Evolutionary conservation across 768 basidiomycete genomes (phyloP).

Genomic region (Cystofilobasidium ferigula): DNA sequence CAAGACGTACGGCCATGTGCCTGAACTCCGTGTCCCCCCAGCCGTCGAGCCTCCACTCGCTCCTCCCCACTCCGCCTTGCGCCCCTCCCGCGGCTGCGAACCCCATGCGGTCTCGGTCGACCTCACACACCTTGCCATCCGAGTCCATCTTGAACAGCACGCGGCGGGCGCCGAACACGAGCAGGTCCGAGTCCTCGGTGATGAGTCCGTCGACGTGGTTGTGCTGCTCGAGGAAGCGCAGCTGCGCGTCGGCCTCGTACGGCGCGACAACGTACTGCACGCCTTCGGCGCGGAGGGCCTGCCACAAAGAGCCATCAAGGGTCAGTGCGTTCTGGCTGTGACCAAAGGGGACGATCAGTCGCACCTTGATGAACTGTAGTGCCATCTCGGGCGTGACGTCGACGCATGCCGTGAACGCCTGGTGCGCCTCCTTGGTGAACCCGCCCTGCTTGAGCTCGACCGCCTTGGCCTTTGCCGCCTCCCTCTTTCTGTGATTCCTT

Average conservation of each 20-base stretch:
- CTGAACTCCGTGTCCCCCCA: slow-evolving; percentile 88
- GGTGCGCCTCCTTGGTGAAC: slow-evolving; percentile 66
- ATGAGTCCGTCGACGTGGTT: slow-evolving; percentile 81
- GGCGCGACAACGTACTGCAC: slow-evolving; percentile 86
- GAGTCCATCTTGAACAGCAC: slow-evolving; percentile 78
- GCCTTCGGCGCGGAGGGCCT: slow-evolving; percentile 75
- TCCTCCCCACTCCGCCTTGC: not conserved
- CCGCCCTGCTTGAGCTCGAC: slow-evolving; percentile 57
- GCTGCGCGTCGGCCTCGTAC: slow-evolving; percentile 96
- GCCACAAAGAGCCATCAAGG: not conserved
- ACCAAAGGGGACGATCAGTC: not conserved
- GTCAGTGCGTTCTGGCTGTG: not conserved
- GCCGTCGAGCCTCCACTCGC: slow-evolving; percentile 62
- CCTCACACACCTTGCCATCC: slow-evolving; percentile 41
- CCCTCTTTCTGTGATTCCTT: slow-evolving; percentile 63
- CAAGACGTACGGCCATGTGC: slow-evolving; percentile 56
- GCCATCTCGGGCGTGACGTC: slow-evolving; percentile 98
- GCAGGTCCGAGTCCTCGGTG: slow-evolving; percentile 94
- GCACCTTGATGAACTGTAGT: slow-evolving; percentile 88
- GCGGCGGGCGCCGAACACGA: slow-evolving; percentile 88
- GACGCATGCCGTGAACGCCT: slow-evolving; percentile 76
- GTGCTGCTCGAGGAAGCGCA: slow-evolving; percentile 74
- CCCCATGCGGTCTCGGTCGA: slow-evolving; percentile 35
- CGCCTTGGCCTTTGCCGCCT: slow-evolving; percentile 61
- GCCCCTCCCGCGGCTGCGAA: slow-evolving; percentile 9